phyloP scores from a whole-genome alignment of 2,329 filamentous ascomycete genomes.

The Fusarium pilosicola region DNA sequence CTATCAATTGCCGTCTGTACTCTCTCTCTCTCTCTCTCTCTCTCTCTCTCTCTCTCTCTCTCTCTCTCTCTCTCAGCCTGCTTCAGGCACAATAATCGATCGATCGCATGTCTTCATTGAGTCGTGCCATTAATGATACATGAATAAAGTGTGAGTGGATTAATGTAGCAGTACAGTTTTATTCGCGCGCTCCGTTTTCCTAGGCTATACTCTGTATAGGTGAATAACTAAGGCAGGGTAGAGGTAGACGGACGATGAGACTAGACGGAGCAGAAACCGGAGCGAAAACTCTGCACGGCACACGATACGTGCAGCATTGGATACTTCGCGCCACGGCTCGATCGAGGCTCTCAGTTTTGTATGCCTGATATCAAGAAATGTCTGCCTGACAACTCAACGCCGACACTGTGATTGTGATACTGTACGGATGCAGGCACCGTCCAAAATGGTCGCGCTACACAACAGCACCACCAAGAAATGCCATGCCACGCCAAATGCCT shows the following conservation, averaged over 20 bases:
- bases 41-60: no score
- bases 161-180: neutral
- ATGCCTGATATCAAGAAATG: neutral
- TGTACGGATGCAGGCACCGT: slow-evolving; percentile 33
- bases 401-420: slow-evolving; percentile 23
- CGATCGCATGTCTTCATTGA: slow-evolving; percentile 6
- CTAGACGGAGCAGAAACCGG: slow-evolving; percentile 24
- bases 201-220: neutral
- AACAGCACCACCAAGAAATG: slow-evolving; percentile 7
- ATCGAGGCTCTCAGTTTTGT: neutral
- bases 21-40: no score
- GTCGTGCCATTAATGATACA: neutral
- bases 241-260: neutral
- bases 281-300: slow-evolving; percentile 39
- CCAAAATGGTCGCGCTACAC: slow-evolving; percentile 28
- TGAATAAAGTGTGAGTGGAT: slow-evolving; percentile 28
- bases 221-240: neutral
- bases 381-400: slow-evolving; percentile 17
- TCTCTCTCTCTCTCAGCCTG: no score
- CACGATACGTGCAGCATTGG: slow-evolving; percentile 13
- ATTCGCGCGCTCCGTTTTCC: slow-evolving; percentile 26
- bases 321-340: slow-evolving; percentile 19
- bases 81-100: neutral
- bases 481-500: slow-evolving; percentile 24
- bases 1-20: neutral